phyloP scores from a whole-genome alignment of 495 filamentous ascomycete species.

The Penicillium parvum region DNA sequence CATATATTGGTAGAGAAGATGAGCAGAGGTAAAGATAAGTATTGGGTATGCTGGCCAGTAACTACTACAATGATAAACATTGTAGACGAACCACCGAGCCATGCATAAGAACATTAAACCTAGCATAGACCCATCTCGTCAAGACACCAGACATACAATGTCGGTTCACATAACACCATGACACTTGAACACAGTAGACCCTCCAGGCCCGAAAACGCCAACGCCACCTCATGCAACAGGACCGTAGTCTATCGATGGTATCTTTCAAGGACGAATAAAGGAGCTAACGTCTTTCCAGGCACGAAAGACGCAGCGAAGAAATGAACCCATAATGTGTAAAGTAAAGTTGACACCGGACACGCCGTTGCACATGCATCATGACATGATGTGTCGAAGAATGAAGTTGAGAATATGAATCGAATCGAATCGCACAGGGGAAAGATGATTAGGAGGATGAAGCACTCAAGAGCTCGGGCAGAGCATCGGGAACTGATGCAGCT shows the following conservation, averaged over 20 bases:
- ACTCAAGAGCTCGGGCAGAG: constrained; percentile 1
- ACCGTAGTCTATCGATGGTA: constrained; percentile 44
- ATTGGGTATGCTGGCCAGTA: not conserved
- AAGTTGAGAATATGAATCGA: not conserved
- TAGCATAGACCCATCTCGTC: not conserved
- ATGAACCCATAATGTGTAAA: not conserved
- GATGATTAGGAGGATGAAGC: not conserved
- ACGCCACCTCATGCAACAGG: constrained; percentile 26
- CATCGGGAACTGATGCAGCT: too few species aligned
- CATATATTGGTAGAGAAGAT: not conserved
- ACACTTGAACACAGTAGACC: not conserved
- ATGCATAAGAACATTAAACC: not conserved
- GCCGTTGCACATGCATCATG: constrained; percentile 6
- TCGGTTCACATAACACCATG: not conserved
- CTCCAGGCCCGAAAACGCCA: constrained; percentile 21
- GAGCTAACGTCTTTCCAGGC: not conserved
- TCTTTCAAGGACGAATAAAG: constrained; percentile 26
- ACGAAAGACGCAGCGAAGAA: constrained; percentile 1
- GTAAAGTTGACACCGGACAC: not conserved
- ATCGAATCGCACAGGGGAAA: not conserved
- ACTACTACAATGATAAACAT: too few species aligned
- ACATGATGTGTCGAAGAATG: not conserved
- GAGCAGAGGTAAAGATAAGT: not conserved
- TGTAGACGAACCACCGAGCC: too few species aligned
- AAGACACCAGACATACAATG: not conserved